These are phyloP conservation scores for Parasarocladium wereldwijsianum DNA, from an alignment of 2,329 filamentous ascomycete genomes.

Conservation along the genomic window DNA sequence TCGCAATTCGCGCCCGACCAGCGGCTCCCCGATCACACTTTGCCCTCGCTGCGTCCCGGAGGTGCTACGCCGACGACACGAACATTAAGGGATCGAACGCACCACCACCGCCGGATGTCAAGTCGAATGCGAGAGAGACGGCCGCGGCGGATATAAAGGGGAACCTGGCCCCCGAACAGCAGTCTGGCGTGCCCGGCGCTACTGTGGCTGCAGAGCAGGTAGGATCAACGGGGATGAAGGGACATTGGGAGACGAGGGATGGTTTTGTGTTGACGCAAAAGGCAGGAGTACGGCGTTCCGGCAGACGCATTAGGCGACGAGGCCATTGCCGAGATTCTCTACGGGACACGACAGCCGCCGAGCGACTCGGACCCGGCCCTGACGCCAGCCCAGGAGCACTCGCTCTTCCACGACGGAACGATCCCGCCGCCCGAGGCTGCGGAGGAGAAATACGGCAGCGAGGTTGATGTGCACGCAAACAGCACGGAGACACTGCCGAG, in stretches of 20 bases:
- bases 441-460: conserved; percentile 10
- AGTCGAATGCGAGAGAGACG: neutral
- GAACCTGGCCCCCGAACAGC: conserved; percentile 1
- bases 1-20: conserved; percentile 23
- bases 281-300: conserved; percentile 3
- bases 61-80: conserved; percentile 13
- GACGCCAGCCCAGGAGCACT: conserved; percentile 27
- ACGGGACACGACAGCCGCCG: conserved; percentile 17
- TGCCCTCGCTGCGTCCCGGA: conserved; percentile 11
- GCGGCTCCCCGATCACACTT: conserved; percentile 10
- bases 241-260: conserved; percentile 6
- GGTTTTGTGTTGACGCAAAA: conserved; percentile 5
- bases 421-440: conserved; percentile 21
- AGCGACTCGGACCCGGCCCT: conserved; percentile 18
- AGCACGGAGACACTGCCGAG: conserved; percentile 2
- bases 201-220: conserved; percentile 4
- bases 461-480: conserved; percentile 1
- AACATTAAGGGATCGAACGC: neutral
- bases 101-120: neutral
- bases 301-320: conserved; percentile 17
- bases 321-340: conserved; percentile 20
- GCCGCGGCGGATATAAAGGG: neutral
- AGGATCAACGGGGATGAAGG: conserved; percentile 1
- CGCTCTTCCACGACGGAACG: conserved; percentile 25
- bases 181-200: conserved; percentile 1